phyloP scores from a whole-genome alignment of 2,329 filamentous ascomycete species.

The Elsinoe arachidis region DNA sequence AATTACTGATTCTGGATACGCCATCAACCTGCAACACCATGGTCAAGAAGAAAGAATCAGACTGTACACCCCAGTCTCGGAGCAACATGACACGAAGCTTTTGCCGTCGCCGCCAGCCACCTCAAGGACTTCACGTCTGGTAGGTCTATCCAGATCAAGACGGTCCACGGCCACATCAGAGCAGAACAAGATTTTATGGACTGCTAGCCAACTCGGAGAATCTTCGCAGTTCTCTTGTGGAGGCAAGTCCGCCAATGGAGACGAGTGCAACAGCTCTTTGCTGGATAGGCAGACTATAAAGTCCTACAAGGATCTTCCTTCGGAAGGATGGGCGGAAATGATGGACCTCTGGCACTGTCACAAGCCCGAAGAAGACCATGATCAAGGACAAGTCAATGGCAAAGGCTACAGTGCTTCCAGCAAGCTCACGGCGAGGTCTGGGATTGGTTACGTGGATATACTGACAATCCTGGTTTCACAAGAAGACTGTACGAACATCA shows the following conservation, averaged over 20 bases:
- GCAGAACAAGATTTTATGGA: not conserved
- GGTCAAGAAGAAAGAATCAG: conserved; percentile 1
- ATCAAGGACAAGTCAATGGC: conserved; percentile 40
- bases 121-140: not conserved
- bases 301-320: conserved; percentile 68
- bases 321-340: conserved; percentile 98
- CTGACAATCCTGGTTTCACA: conserved; percentile 64
- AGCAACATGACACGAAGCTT: conserved; percentile 1
- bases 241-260: not conserved
- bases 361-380: conserved; percentile 57
- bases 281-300: not conserved
- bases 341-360: conserved; percentile 99
- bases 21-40: not conserved
- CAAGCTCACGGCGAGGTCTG: conserved; percentile 55
- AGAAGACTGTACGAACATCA: conserved; percentile 50
- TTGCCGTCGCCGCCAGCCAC: not conserved
- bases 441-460: conserved; percentile 72
- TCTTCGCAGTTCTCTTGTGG: not conserved
- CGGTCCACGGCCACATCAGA: not conserved
- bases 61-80: not conserved
- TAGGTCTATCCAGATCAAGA: not conserved
- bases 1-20: not conserved
- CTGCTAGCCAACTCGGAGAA: not conserved
- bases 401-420: conserved; percentile 82
- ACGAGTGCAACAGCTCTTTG: not conserved